phyloP scores from a whole-genome alignment of 2,329 filamentous ascomycete species.

The Aspergillus ochraceus region DNA sequence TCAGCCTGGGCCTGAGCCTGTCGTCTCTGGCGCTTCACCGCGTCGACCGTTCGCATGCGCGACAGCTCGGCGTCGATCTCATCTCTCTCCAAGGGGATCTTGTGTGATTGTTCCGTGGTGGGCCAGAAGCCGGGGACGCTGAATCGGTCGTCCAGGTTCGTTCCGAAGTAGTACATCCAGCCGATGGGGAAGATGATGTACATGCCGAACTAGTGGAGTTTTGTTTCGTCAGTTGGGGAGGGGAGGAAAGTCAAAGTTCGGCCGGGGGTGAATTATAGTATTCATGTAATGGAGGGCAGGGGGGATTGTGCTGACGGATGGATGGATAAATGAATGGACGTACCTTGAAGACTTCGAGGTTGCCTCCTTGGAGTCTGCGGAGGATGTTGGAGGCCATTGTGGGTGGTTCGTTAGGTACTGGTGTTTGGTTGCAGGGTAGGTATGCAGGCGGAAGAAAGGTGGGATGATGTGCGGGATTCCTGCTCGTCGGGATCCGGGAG shows the following conservation, averaged over 20 bases:
- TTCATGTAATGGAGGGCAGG: too few species aligned
- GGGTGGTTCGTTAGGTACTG: background rate
- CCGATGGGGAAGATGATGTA: conserved; percentile 99
- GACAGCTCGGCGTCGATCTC: conserved; percentile 76
- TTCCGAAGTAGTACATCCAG: conserved; percentile 99
- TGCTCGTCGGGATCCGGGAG: background rate
- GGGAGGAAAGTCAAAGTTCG: too few species aligned
- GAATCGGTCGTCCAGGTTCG: conserved; percentile 93
- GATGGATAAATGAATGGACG: conserved; percentile 12
- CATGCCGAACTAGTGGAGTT: conserved; percentile 75
- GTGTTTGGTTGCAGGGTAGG: background rate
- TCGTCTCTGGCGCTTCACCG: conserved; percentile 50
- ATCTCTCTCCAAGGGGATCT: conserved; percentile 54
- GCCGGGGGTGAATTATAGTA: too few species aligned
- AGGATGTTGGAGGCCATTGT: conserved; percentile 41
- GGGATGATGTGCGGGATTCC: background rate
- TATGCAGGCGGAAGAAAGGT: background rate
- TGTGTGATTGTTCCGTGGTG: conserved; percentile 57
- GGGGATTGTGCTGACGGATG: too few species aligned
- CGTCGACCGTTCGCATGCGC: conserved; percentile 58
- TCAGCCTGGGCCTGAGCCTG: conserved; percentile 17
- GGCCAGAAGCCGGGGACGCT: conserved; percentile 92
- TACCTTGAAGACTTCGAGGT: conserved; percentile 95
- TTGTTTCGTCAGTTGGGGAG: background rate
- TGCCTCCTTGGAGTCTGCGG: conserved; percentile 72